phyloP scores from a whole-genome alignment of 345 rosid genomes.

The Ceriops zippeliana region DNA sequence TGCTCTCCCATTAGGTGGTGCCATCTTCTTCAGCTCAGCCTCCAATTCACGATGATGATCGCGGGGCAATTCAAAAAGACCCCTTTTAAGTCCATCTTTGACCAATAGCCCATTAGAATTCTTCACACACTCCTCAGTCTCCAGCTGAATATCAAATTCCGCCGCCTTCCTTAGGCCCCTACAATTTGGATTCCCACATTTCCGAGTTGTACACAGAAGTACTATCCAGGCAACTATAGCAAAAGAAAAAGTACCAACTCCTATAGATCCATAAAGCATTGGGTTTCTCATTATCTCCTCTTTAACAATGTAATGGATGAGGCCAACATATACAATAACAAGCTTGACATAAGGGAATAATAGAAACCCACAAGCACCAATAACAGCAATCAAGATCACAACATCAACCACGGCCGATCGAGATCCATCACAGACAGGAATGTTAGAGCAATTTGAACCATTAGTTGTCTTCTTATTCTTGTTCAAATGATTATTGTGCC shows the following conservation, averaged over 20 bases:
- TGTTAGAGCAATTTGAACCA: slow-evolving; percentile 37
- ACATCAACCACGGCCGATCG: slow-evolving; percentile 75
- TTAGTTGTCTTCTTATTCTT: slow-evolving; percentile 35
- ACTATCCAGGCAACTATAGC: slow-evolving; percentile 61
- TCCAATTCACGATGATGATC: slow-evolving; percentile 68
- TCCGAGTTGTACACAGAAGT: slow-evolving; percentile 53
- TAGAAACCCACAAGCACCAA: slow-evolving; percentile 68
- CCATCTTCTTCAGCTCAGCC: slow-evolving; percentile 76
- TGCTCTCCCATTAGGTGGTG: slow-evolving; percentile 70
- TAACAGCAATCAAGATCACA: slow-evolving; percentile 62
- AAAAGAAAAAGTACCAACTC: slow-evolving; percentile 54
- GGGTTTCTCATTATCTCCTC: slow-evolving; percentile 67
- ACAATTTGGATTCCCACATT: slow-evolving; percentile 80
- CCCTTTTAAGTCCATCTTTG: slow-evolving; percentile 50
- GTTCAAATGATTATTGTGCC: slow-evolving; percentile 35
- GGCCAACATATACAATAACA: slow-evolving; percentile 39
- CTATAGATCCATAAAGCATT: slow-evolving; percentile 64
- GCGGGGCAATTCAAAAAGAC: slow-evolving; percentile 63
- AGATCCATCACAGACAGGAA: slow-evolving; percentile 58
- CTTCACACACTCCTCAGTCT: slow-evolving; percentile 87
- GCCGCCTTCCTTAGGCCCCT: slow-evolving; percentile 76
- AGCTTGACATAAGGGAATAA: slow-evolving; percentile 61
- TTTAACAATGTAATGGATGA: slow-evolving; percentile 42
- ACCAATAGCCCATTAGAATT: slow-evolving; percentile 33
- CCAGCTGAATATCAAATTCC: slow-evolving; percentile 86